A percentile compares a stretch with the other conserved stretches of the same genome.
Conservation (phyloP, 176 grass and related monocot genomes). For the Dactylis glomerata region DNA sequence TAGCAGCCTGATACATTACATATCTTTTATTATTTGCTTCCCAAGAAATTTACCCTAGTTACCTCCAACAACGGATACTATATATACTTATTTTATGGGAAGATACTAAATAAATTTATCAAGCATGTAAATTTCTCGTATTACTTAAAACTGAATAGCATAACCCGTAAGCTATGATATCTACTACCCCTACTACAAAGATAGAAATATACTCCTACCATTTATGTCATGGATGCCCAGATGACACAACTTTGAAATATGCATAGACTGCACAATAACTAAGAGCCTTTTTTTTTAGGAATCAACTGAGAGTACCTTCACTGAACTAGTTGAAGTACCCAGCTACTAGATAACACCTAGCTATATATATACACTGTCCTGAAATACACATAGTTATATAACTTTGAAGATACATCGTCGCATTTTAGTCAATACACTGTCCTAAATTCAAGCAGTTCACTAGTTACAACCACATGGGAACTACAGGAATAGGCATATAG, state of each 20-base stretch:
- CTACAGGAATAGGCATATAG: background rate
- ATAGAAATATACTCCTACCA: background rate
- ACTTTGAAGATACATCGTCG: background rate
- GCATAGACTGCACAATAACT: background rate
- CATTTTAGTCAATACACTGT: background rate
- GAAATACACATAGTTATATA: background rate
- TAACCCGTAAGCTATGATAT: background rate
- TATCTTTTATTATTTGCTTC: background rate
- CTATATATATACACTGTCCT: background rate
- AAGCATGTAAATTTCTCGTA: background rate
- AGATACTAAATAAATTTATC: background rate
- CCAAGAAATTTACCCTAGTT: background rate
- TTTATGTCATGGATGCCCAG: background rate
- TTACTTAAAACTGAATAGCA: background rate
- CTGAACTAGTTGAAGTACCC: background rate
- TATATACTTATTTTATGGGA: background rate
- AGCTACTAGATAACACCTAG: background rate
- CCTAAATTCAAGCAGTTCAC: background rate
- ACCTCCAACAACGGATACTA: background rate
- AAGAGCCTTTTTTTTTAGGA: background rate
- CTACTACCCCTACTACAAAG: background rate
- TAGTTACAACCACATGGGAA: background rate
- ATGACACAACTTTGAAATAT: background rate
- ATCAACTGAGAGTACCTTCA: background rate
- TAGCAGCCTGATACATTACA: background rate